Percentiles rank a stretch among this genome's conserved stretches.
These are phyloP conservation scores for Trichoderma afroharzianum DNA, from an alignment of 2,329 filamentous ascomycete species.

Conservation along the genomic window DNA sequence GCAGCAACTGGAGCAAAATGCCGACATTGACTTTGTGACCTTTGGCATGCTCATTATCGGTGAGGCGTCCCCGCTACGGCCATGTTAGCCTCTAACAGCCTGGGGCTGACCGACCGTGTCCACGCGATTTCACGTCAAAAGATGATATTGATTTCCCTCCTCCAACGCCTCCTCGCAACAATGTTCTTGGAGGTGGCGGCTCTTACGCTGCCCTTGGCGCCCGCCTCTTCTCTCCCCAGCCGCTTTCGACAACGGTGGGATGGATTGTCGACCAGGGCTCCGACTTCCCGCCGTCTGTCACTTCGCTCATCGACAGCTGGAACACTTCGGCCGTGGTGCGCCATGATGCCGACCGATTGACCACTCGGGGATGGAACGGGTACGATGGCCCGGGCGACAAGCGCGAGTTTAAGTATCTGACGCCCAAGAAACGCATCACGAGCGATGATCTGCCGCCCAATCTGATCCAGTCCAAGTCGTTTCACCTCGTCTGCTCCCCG, in stretches of 20 bases:
- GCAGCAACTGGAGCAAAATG: conserved; percentile 1
- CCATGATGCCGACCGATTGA: conserved; percentile 62
- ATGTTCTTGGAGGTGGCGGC: conserved; percentile 85
- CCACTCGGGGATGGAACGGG: conserved; percentile 89
- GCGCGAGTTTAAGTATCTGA: conserved; percentile 79
- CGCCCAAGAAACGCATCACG: conserved; percentile 78
- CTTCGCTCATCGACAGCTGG: conserved; percentile 67
- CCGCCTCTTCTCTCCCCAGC: conserved; percentile 74
- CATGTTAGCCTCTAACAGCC: conserved; percentile 6
- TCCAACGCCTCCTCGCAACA: conserved; percentile 62
- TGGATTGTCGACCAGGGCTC: conserved; percentile 90
- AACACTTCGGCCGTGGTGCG: conserved; percentile 69
- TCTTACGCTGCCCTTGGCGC: conserved; percentile 85
- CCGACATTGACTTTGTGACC: conserved; percentile 60
- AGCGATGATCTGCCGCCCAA: conserved; percentile 63
- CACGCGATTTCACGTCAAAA: conserved; percentile 34
- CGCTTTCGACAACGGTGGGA: conserved; percentile 64
- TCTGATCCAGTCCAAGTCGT: conserved; percentile 69
- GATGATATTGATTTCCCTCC: conserved; percentile 88
- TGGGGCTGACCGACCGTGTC: conserved; percentile 8
- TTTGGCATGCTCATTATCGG: conserved; percentile 73
- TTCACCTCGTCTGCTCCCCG: conserved; percentile 85
- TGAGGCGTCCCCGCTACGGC: conserved; percentile 34
- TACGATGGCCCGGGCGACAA: conserved; percentile 70
- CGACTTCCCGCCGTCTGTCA: conserved; percentile 73